Conservation (phyloP, 768 basidiomycete genomes). For the Termitomyces sp. region DNA sequence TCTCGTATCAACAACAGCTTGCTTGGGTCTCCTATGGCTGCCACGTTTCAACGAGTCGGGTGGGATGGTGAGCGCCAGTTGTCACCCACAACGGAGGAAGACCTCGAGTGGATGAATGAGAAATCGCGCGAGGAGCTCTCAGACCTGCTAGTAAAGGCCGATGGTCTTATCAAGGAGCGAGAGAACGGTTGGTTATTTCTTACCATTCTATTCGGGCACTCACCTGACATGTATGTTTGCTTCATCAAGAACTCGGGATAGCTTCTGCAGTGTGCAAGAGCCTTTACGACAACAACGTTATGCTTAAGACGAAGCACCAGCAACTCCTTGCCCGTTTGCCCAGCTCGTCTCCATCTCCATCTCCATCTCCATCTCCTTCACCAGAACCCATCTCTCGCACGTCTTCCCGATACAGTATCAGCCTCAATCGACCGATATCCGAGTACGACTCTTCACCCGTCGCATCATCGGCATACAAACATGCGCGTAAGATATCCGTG, state of each 20-base stretch:
- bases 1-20: conserved; percentile 28
- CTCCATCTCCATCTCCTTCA: conserved; percentile 39
- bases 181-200: conserved; percentile 60
- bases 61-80: conserved; percentile 22
- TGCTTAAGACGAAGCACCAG: conserved; percentile 70
- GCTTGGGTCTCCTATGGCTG: conserved; percentile 36
- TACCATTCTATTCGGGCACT: conserved; percentile 2
- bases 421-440: conserved; percentile 22
- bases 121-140: conserved; percentile 74
- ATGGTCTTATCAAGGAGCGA: conserved; percentile 71
- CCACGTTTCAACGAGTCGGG: conserved; percentile 32
- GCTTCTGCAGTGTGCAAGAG: conserved; percentile 70
- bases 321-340: conserved; percentile 67
- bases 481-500: conserved; percentile 55
- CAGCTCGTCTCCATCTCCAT: conserved; percentile 37
- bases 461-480: conserved; percentile 24
- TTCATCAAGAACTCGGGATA: conserved; percentile 55
- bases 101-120: conserved; percentile 53
- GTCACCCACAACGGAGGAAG: conserved; percentile 22
- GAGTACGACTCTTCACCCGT: conserved; percentile 21
- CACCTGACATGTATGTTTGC: conserved; percentile 8
- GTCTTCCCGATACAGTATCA: conserved; percentile 28
- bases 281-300: conserved; percentile 66
- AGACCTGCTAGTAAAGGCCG: conserved; percentile 68
- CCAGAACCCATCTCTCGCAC: conserved; percentile 32